Conservation (phyloP, 2,329 filamentous ascomycete species). For the Paraphaeosphaeria sporulosa region DNA sequence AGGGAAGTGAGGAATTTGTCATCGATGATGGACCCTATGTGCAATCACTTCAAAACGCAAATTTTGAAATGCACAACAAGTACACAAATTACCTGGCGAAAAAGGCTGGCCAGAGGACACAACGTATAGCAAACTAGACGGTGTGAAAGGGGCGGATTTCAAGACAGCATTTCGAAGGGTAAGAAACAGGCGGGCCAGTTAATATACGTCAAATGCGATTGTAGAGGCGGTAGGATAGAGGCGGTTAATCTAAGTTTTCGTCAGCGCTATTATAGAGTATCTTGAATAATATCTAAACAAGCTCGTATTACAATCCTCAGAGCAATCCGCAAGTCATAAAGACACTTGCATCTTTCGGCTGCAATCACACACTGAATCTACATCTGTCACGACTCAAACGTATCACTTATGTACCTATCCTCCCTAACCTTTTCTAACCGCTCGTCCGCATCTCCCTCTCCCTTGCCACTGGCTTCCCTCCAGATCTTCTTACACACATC, state of each 20-base stretch:
- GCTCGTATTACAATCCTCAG: neutral
- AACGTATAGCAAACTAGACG: neutral
- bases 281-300: too few relatives aligned
- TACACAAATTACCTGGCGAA: neutral
- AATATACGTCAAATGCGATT: too few relatives aligned
- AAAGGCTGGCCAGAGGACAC: neutral
- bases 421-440: constrained; percentile 24
- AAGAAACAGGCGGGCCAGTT: too few relatives aligned
- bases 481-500: constrained; percentile 38
- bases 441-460: constrained; percentile 20
- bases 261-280: too few relatives aligned
- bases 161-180: neutral
- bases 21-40: constrained; percentile 19
- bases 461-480: constrained; percentile 16
- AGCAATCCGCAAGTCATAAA: too few relatives aligned
- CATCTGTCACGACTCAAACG: neutral
- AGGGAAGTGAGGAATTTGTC: neutral
- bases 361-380: neutral
- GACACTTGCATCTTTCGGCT: too few relatives aligned
- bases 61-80: constrained; percentile 17
- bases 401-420: constrained; percentile 13
- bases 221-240: too few relatives aligned
- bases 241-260: too few relatives aligned
- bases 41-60: constrained; percentile 10
- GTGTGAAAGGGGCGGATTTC: too few relatives aligned